Evolutionary conservation across 257 asterid species (phyloP).

Genomic region (Solanum neorickii): DNA sequence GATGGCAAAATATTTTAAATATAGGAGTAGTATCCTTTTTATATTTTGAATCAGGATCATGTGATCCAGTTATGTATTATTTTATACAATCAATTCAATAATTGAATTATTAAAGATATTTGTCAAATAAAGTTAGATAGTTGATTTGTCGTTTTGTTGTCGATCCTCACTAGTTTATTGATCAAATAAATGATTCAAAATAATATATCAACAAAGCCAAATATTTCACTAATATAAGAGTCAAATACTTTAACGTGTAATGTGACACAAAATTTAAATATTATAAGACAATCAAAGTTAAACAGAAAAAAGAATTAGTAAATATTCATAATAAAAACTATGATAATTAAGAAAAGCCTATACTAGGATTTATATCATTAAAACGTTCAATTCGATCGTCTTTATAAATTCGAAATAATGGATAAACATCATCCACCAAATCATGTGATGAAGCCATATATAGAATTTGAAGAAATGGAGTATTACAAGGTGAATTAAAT

Average conservation of each 20-base stretch:
- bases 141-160: background rate
- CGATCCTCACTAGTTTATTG: background rate
- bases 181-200: background rate
- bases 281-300: too few relatives aligned
- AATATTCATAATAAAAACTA: background rate
- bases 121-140: background rate
- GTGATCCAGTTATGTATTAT: background rate
- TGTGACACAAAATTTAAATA: too few relatives aligned
- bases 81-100: background rate
- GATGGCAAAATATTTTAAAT: background rate
- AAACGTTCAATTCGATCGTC: conserved; percentile 24
- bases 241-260: background rate
- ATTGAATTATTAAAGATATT: background rate
- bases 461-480: too few relatives aligned
- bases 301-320: background rate
- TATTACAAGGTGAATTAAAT: too few relatives aligned
- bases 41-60: background rate
- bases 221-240: background rate
- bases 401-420: conserved; percentile 21
- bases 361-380: background rate
- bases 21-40: background rate
- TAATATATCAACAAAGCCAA: background rate
- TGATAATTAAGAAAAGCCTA: background rate
- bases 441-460: conserved; percentile 4
- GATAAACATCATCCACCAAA: background rate